phyloP scores from a whole-genome alignment of 2,329 filamentous ascomycete genomes.

The Sporothrix pallida region DNA sequence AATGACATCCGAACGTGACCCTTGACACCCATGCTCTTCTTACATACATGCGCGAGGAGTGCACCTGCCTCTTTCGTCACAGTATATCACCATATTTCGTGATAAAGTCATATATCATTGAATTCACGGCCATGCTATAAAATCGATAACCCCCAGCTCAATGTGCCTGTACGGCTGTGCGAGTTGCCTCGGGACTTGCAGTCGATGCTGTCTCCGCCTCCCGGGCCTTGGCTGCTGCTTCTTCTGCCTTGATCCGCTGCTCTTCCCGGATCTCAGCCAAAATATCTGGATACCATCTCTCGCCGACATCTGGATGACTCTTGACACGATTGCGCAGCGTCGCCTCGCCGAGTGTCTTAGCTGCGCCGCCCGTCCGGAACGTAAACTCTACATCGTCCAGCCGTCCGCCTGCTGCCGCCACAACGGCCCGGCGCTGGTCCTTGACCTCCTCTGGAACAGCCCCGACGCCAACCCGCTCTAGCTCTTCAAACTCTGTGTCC shows the following conservation, averaged over 20 bases:
- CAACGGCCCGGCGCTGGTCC: constrained; percentile 61
- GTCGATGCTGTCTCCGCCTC: constrained; percentile 30
- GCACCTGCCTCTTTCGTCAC: too few relatives aligned
- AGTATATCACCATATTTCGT: too few relatives aligned
- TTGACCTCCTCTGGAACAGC: constrained; percentile 66
- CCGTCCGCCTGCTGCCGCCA: constrained; percentile 61
- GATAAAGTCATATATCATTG: constrained; percentile 3
- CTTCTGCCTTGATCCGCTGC: constrained; percentile 49
- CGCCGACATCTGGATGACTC: constrained; percentile 85
- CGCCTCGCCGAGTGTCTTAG: constrained; percentile 77
- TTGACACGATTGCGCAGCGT: constrained; percentile 84
- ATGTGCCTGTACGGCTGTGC: constrained; percentile 48
- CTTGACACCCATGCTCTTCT: too few relatives aligned
- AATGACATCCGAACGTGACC: too few relatives aligned
- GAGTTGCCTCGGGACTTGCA: constrained; percentile 30
- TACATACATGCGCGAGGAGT: too few relatives aligned
- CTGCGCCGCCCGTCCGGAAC: constrained; percentile 71
- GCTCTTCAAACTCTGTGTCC: constrained; percentile 78
- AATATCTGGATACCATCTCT: constrained; percentile 76
- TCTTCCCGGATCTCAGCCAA: constrained; percentile 63
- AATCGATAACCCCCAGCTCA: constrained; percentile 35
- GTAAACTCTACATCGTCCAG: constrained; percentile 86
- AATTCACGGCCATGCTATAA: neutral
- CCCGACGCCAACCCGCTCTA: constrained; percentile 66
- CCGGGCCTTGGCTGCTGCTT: constrained; percentile 34